Percentiles rank a stretch among this genome's conserved stretches.
Conservation (phyloP, 2,329 filamentous ascomycete genomes). For the Zymoseptoria pseudotritici region DNA sequence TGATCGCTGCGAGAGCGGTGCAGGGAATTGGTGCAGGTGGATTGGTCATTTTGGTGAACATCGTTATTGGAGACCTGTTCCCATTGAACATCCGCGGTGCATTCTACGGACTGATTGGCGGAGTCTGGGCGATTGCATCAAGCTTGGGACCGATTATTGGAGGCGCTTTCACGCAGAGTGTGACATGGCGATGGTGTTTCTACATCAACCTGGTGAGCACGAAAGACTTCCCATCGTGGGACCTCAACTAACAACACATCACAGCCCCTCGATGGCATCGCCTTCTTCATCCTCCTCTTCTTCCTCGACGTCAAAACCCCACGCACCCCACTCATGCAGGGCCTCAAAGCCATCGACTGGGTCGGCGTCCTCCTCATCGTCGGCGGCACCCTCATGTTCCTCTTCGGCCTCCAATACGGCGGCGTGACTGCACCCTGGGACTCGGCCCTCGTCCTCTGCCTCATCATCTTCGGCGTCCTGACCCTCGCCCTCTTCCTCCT, state of each 20-base stretch:
- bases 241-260: conserved; percentile 1
- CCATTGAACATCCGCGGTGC: conserved; percentile 49
- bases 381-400: conserved; percentile 74
- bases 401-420: conserved; percentile 79
- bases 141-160: conserved; percentile 60
- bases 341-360: conserved; percentile 60
- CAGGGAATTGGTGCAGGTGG: conserved; percentile 60
- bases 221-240: background rate
- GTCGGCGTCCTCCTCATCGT: conserved; percentile 59
- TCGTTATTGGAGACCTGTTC: conserved; percentile 58
- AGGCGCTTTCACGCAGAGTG: conserved; percentile 56
- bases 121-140: conserved; percentile 59
- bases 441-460: conserved; percentile 66
- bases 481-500: conserved; percentile 56
- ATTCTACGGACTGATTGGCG: conserved; percentile 58
- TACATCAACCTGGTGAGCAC: conserved; percentile 24
- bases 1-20: conserved; percentile 54
- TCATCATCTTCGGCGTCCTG: conserved; percentile 65
- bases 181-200: conserved; percentile 61
- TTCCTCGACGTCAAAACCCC: conserved; percentile 62
- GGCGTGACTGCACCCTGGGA: conserved; percentile 68
- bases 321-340: conserved; percentile 53
- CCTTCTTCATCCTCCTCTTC: conserved; percentile 52
- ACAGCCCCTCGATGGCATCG: conserved; percentile 50
- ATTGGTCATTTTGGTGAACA: conserved; percentile 56